Percentiles rank a stretch among this genome's conserved stretches.
phyloP scores from a whole-genome alignment of 257 asterid species.

The Nicotiana knightiana region DNA sequence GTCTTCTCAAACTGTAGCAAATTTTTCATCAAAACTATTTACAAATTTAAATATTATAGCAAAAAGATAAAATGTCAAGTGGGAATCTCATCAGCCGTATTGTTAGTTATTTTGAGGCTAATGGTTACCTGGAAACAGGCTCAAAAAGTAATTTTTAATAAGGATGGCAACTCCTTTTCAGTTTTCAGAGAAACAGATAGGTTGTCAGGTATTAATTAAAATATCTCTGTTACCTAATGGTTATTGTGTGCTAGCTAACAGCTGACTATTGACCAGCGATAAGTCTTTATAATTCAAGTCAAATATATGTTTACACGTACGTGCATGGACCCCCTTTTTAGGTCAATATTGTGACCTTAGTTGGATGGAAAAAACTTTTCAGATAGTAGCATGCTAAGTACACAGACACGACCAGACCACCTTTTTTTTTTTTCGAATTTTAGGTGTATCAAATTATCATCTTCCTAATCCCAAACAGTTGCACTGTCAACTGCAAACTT shows the following conservation, averaged over 20 bases:
- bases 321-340: neutral
- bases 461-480: neutral
- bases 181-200: neutral
- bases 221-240: constrained; percentile 3
- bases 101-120: neutral
- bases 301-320: neutral
- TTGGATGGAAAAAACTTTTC: constrained; percentile 5
- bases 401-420: neutral
- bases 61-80: neutral
- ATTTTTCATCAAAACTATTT: neutral
- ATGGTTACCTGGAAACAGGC: neutral
- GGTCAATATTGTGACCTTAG: neutral
- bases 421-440: neutral
- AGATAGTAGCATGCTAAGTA: neutral
- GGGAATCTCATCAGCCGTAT: no score
- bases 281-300: neutral
- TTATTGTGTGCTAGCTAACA: neutral
- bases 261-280: neutral
- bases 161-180: neutral
- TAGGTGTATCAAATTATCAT: neutral
- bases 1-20: neutral
- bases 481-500: neutral
- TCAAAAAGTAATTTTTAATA: neutral
- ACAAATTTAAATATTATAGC: neutral
- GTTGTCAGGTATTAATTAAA: neutral